These are phyloP conservation scores for Allomyces arbusculus DNA, from an alignment of 192 early-diverging fungal species.

Conservation along the genomic window DNA sequence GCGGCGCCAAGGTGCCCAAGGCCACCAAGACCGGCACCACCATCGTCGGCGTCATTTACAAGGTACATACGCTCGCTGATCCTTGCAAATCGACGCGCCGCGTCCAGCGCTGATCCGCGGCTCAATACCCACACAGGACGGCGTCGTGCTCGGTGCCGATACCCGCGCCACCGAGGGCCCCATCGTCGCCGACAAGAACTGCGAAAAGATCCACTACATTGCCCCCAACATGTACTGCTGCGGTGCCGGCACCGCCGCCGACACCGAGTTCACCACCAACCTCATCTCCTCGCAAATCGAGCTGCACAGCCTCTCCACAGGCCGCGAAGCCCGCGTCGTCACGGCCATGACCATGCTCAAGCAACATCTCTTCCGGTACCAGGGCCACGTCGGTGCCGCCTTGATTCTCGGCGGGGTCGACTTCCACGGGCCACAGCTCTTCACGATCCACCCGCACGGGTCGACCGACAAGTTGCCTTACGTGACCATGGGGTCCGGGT, in stretches of 20 bases:
- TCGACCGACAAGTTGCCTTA: conserved; percentile 90
- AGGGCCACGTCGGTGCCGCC: conserved; percentile 85
- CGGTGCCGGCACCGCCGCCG: conserved; percentile 97
- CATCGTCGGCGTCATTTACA: conserved; percentile 82
- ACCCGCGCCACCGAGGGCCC: conserved; percentile 87
- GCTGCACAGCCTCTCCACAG: conserved; percentile 76
- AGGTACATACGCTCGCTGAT: conserved; percentile 33
- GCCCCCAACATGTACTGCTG: conserved; percentile 97
- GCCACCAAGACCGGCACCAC: conserved; percentile 92
- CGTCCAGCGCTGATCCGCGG: conserved; percentile 1
- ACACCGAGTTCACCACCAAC: conserved; percentile 85
- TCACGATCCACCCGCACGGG: conserved; percentile 82
- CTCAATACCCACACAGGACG: conserved; percentile 33
- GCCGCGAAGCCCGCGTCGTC: conserved; percentile 63
- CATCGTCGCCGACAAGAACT: conserved; percentile 97
- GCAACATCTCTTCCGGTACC: conserved; percentile 93
- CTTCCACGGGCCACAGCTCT: conserved; percentile 71
- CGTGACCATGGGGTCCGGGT: conserved; percentile 90
- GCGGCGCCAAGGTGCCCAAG: conserved; percentile 58
- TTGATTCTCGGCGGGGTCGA: conserved; percentile 88
- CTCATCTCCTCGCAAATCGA: conserved; percentile 86
- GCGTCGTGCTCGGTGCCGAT: conserved; percentile 84
- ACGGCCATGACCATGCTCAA: conserved; percentile 94
- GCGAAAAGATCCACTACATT: conserved; percentile 94
- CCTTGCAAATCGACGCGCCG: not conserved